These are phyloP conservation scores for Neodidymelliopsis sp. DNA, from an alignment of 2,329 filamentous ascomycete genomes.

Conservation along the genomic window DNA sequence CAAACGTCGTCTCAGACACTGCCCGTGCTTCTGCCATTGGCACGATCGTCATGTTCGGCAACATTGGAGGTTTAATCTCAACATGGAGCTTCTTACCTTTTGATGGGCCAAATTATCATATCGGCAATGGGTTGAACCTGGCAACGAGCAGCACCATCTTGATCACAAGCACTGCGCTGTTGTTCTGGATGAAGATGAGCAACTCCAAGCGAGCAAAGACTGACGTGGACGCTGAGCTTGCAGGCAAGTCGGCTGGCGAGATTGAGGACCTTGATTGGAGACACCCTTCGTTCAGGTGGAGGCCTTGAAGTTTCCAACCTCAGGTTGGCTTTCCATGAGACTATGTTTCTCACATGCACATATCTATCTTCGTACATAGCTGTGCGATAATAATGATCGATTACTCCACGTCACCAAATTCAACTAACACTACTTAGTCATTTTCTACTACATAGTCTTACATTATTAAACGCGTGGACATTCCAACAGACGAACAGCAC, in stretches of 20 bases:
- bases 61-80: constrained; percentile 72
- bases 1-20: constrained; percentile 76
- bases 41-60: constrained; percentile 74
- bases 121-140: constrained; percentile 75
- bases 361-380: not conserved
- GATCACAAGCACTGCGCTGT: constrained; percentile 57
- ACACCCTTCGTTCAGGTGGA: constrained; percentile 72
- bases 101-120: constrained; percentile 71
- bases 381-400: too few species aligned
- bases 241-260: constrained; percentile 52
- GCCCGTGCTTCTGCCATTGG: constrained; percentile 72
- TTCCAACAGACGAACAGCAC: too few species aligned
- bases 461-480: too few species aligned
- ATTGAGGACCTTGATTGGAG: constrained; percentile 49
- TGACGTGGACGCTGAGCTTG: constrained; percentile 64
- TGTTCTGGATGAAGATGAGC: constrained; percentile 68
- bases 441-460: too few species aligned
- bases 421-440: too few species aligned
- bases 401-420: too few species aligned
- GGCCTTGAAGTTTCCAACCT: constrained; percentile 44
- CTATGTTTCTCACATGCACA: too few species aligned
- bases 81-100: constrained; percentile 71
- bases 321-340: too few species aligned
- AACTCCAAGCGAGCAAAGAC: constrained; percentile 66
- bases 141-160: constrained; percentile 66